Base-by-base conservation (phyloP, 805 yeast species). In the Teunomyces cretensis region DNA sequence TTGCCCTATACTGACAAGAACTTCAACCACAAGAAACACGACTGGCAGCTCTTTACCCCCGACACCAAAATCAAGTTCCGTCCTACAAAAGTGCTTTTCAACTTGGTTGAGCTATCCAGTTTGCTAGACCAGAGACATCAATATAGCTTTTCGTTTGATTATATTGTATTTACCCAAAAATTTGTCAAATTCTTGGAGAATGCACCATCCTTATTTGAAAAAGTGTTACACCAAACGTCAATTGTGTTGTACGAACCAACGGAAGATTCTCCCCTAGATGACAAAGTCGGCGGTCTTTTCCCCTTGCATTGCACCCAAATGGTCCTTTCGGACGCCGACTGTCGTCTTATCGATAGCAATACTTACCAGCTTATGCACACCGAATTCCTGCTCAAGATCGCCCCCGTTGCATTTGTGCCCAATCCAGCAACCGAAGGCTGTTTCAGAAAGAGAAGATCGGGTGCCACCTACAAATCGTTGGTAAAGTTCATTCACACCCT, bases 1-100 rank as follows among this genome's bases (percentile, higher is more conserved):
- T 44, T 44, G 15, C 51, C 48, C 13, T 44, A 33, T 24, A 39
- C 47, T 4, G 30, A 31, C 26, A n/a, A 13, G 39, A 43, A 30
- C 14, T n/a, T 30, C 26, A 22, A 35, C 6, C 30, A 26, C 27
- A n/a, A 19, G n/a, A 32, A 17, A 14, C 17, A 32, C 22, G 26
- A 13, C 28, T 35, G 42, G 42, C 30, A n/a, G 14, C 33, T 30
- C 17, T 44, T 44, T 24, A 44, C 47, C 9, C 22, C 42, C 8
- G 14, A 26, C 17, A 14, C 9, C 6, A 32, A 39, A 11, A 17
- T 33, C 11, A 19, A 14, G 22, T 35, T 19, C 17, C 38, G 28
- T 1, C 38, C 38, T 3, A 19, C 38, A 2, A 35, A 35, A 7
- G 26, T 35, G 11, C 38, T 35, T 13, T 27, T 39, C 24, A 44